Base-by-base conservation (phyloP, 495 filamentous ascomycete species). In the Penicillium chermesinum region DNA sequence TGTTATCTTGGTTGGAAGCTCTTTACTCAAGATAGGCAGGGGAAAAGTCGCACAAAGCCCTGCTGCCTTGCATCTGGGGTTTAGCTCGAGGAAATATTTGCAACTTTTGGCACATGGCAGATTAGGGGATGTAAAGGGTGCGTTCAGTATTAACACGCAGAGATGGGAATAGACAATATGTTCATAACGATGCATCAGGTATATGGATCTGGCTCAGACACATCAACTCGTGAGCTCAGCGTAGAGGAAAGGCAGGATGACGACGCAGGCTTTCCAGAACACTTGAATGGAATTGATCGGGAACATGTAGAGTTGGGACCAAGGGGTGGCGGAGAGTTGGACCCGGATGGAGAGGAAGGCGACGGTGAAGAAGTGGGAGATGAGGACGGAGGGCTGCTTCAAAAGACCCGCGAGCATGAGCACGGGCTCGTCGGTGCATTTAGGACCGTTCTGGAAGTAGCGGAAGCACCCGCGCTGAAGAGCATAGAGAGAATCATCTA, bases 341-440 rank as follows among this genome's bases (percentile, higher is more conserved):
- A 95, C 61, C 86, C 88, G 94, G 48, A 98, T 90, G 13, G 85
- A 83, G 44, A 94, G 77, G 54, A 96, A 80, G 1, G 93, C 93
- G 27, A 98, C 93, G 18, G 81, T 79, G 67, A 96, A 97, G 72
- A 98, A 98, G 67, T 98, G 91, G 59, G 82, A 86, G 56, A 94
- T 83, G 43, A 98, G 81, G 37, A 89, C 78, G 19, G 84, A 55
- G 1, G 93, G 93, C 38, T 81, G 78, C 15, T 84, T 75, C 60
- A 94, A 84, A 38, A 96, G 75, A 38, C 91, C 94, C 2, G 84
- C 93, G 1, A 98, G 74, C 38, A 98, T 73, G 18, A 88, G 85
- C 42, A 86, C 81, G 5, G 93, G 93, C 16, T 83, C 87, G 49
- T 85, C 77, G 27, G 88, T 75, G 10, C 10, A 2, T n/a, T 30